Base-by-base conservation (phyloP, 1,284 basidiomycete genomes). In the Mycosarcoma mackinlayi region DNA sequence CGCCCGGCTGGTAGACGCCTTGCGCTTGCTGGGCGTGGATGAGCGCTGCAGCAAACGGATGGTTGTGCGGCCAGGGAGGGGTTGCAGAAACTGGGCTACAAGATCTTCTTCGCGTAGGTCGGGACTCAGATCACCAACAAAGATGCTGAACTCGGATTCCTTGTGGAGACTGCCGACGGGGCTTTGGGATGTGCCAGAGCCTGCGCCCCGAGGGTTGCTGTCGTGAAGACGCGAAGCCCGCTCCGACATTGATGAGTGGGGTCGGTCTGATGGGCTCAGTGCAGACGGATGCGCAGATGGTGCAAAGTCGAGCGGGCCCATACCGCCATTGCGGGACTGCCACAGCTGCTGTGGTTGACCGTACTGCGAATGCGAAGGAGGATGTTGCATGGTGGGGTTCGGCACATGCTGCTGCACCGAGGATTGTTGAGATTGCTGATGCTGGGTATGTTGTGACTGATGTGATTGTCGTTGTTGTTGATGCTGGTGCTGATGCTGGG, bases 61-160 rank as follows among this genome's bases (percentile, higher is more conserved):
- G 79, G 24, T 53, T 55, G 27, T 63, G 45, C 6, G 75, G 77
- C 78, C 76, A 82, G 1, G 65, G 28, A 3, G 79, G 76, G 79
- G 78, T 21, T 72, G 60, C n/a, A 74, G 25, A 58, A 81, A 82
- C 46, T 77, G 75, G 5, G 54, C 52, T 0, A 79, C 69, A 3
- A 81, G 51, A 49, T 82, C 80, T 16, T 78, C 75, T 30, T 82
- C 78, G 27, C 69, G 72, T 30, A 81, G 54, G 30, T 78, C 73
- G 4, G 71, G 69, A 21, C 66, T 69, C 4, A 80, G 67, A 11
- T 77, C 75, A 10, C 76, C 76, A 3, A 81, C 72, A 46, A 78
- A 74, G 59, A 80, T 71, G 62, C 73, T 75, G 54, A 69, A 78
- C 38, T 72, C 66, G 25, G 68, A 47, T 9, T 65, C 71, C 48